phyloP scores from a whole-genome alignment of 768 basidiomycete species.

The Russula abietina region DNA sequence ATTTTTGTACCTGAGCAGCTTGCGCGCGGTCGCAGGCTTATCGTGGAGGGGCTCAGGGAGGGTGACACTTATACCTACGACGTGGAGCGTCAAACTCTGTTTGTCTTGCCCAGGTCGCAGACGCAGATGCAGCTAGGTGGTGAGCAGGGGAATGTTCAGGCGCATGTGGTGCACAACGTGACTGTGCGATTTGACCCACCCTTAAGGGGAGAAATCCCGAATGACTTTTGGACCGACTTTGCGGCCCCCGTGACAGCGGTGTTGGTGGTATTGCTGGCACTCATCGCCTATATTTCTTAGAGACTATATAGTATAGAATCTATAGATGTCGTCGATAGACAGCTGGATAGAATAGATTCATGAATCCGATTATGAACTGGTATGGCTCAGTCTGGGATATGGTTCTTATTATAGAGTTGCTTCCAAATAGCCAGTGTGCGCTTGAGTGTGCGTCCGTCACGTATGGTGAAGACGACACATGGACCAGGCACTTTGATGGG shows the following conservation, averaged over 20 bases:
- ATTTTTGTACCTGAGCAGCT: constrained; percentile 68
- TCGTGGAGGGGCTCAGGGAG: constrained; percentile 49
- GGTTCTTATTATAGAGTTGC: no score
- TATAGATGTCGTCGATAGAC: background rate
- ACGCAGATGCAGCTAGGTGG: constrained; percentile 27
- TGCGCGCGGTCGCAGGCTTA: constrained; percentile 48
- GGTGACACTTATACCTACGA: constrained; percentile 56
- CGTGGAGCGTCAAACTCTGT: constrained; percentile 65
- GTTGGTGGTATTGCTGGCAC: constrained; percentile 31
- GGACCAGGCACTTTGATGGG: no score
- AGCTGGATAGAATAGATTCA: background rate
- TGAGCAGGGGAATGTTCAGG: no score
- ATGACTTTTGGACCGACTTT: constrained; percentile 61
- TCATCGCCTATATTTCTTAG: constrained; percentile 26
- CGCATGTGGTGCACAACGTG: constrained; percentile 38
- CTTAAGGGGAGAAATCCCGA: constrained; percentile 48
- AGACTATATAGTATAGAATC: no score
- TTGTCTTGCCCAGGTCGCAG: constrained; percentile 42
- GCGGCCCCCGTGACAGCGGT: constrained; percentile 32
- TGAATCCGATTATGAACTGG: background rate
- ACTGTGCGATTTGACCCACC: constrained; percentile 53
- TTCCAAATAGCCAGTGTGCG: no score
- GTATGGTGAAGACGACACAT: no score
- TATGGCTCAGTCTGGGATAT: no score
- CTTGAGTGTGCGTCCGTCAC: no score